These are phyloP conservation scores for Rhizopogon vinicolor DNA, from an alignment of 768 basidiomycete species.

Conservation along the genomic window DNA sequence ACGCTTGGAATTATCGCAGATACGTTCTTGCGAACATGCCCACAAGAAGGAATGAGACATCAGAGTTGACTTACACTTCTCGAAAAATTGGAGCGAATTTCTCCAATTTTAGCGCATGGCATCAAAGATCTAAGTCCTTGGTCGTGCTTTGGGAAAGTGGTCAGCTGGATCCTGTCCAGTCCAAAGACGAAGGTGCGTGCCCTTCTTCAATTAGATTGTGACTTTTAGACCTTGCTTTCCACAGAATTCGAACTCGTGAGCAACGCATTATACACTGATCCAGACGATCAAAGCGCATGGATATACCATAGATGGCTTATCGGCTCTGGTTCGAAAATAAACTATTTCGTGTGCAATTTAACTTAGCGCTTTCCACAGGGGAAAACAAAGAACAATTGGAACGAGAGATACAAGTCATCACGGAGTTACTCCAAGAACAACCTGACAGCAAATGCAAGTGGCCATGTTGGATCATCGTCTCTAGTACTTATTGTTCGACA, in stretches of 20 bases:
- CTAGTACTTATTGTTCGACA: slow-evolving; percentile 22
- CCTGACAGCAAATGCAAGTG: slow-evolving; percentile 87
- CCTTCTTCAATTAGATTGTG: not conserved
- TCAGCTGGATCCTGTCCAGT: slow-evolving; percentile 44
- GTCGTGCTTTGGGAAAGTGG: slow-evolving; percentile 59
- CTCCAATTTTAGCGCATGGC: slow-evolving; percentile 99
- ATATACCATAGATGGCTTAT: slow-evolving; percentile 98
- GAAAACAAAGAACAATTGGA: slow-evolving; percentile 52
- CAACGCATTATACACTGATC: slow-evolving; percentile 96
- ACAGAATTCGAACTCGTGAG: slow-evolving; percentile 89
- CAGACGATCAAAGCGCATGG: slow-evolving; percentile 96
- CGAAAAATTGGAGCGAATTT: slow-evolving; percentile 92
- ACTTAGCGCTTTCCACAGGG: slow-evolving; percentile 34
- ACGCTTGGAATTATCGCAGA: slow-evolving; percentile 92
- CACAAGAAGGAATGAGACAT: slow-evolving; percentile 42
- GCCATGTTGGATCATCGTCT: not conserved
- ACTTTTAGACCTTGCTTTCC: not conserved
- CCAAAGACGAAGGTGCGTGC: slow-evolving; percentile 64
- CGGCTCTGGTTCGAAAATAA: slow-evolving; percentile 53
- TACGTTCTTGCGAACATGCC: slow-evolving; percentile 77
- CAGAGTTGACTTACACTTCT: slow-evolving; percentile 84
- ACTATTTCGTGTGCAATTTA: not conserved
- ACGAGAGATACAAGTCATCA: slow-evolving; percentile 74
- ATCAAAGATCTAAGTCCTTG: slow-evolving; percentile 86
- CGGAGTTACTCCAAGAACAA: slow-evolving; percentile 83